Conservation (phyloP, 1,139 yeast species). For the Candida dubliniensis region DNA sequence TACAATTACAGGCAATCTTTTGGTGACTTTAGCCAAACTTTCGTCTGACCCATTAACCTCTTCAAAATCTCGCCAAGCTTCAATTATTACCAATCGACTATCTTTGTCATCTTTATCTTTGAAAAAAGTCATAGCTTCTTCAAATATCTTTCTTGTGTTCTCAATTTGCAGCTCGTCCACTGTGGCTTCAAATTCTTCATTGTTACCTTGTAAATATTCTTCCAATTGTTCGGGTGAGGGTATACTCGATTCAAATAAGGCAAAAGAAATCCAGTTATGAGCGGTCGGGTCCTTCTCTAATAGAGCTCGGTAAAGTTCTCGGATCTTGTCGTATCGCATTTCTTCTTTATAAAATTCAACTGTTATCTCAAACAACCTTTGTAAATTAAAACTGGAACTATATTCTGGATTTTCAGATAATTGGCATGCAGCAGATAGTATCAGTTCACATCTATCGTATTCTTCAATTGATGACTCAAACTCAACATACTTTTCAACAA, state of each 20-base stretch:
- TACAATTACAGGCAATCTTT: constrained; percentile 58
- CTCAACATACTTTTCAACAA: constrained; percentile 54
- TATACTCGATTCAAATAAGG: constrained; percentile 68
- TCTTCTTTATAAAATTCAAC: constrained; percentile 64
- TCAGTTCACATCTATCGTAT: constrained; percentile 59
- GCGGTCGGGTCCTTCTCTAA: constrained; percentile 35
- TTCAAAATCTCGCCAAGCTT: constrained; percentile 71
- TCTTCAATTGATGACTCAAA: constrained; percentile 76
- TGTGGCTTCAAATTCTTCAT: constrained; percentile 51
- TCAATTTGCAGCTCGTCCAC: constrained; percentile 52
- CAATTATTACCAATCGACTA: constrained; percentile 54
- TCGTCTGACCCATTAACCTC: constrained; percentile 54
- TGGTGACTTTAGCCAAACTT: constrained; percentile 33
- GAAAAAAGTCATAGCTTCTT: constrained; percentile 51
- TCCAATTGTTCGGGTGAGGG: constrained; percentile 56
- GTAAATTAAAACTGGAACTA: constrained; percentile 17
- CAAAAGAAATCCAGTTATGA: constrained; percentile 64
- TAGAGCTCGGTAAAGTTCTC: constrained; percentile 50
- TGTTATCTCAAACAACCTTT: constrained; percentile 45
- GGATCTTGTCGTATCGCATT: constrained; percentile 55
- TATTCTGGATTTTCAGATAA: constrained; percentile 17
- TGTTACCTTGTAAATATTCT: constrained; percentile 38
- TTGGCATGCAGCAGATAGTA: constrained; percentile 53
- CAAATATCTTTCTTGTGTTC: constrained; percentile 57
- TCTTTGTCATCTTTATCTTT: constrained; percentile 37